Evolutionary conservation across 805 yeast species (phyloP), one percentile per base, ranked within the genome.

Genomic region (Suhomyces pyralidae): DNA sequence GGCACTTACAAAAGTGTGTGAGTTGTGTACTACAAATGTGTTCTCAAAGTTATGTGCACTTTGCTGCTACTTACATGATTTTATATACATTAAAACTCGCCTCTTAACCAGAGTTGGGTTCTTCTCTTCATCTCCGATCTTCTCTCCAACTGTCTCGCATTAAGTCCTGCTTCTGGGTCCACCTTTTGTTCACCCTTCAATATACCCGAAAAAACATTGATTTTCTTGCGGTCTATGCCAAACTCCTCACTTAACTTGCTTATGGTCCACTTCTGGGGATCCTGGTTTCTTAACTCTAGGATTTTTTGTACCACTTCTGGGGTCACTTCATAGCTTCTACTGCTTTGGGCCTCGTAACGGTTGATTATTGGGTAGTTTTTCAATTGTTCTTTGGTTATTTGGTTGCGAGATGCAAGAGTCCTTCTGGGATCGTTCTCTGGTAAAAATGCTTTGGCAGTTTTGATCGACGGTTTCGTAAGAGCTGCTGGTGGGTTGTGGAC

Each of bases 401-500:
- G 63, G 24, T 57, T 56, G 20, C 67, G 65, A 8, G 68, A 62
- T 34, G 68, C 58, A 9, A 76, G 59, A 2, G 66, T 69, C 50
- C 77, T 74, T 58, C 94, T 79, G 43, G 83, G 82, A 62, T 88
- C 90, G 42, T 67, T 69, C 5, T 70, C 57, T 9, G 94, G 90
- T 52, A 89, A 67, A 65, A 89, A 89, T 2, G 84, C 82, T 49
- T 76, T 77, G 15, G 96, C 96, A 2, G 94, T 85, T 65, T 73
- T 79, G 52, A 77, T 71, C 10, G 80, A 69, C 25, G 85, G 76
- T 52, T 61, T 58, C 49, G 56, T 51, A 14, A 67, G 58, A 34
- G 78, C 59, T 12, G 87, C 79, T 3, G 92, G 81, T 22, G 90
- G 91, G 42, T 90, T 80, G 61, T 73, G 76, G 40, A 83, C 81